Base-by-base conservation (phyloP, 2,329 filamentous ascomycete genomes). In the Pseudocercospora macadamiae region DNA sequence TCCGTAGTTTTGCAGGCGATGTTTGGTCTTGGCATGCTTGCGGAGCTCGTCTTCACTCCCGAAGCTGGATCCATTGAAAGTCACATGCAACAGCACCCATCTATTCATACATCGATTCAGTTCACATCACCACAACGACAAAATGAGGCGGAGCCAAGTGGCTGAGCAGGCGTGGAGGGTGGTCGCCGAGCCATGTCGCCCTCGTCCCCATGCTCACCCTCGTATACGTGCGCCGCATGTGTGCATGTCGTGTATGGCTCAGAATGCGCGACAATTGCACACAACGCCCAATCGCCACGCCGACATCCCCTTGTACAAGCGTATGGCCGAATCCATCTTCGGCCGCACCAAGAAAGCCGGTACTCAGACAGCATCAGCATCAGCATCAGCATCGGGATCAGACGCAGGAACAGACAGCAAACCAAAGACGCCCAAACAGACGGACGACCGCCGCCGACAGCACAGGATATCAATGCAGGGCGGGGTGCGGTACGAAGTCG, bases 81-180 rank as follows among this genome's bases (percentile, higher is more conserved):
- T n/a, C n/a, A n/a, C n/a, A n/a, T n/a, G n/a, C n/a, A n/a, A n/a
- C n/a, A n/a, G n/a, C n/a, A n/a, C n/a, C n/a, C n/a, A n/a, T n/a
- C n/a, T n/a, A n/a, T n/a, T n/a, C n/a, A n/a, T 45, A 14, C 44
- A 49, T 19, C 7, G 14, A 12, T 25, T 14, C 34, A 7, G 25
- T n/a, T 37, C n/a, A 10, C 19, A 42, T 23, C 28, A 56, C 30
- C 6, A 45, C 18, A n/a, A 45, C 51, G 45, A 44, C 55, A 58
- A 16, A n/a, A 69, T 70, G 68, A 60, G 61, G 16, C 36, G 61
- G 49, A 26, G 60, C 42, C 64, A 65, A 36, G 21, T 59, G 23
- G 62, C 68, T 42, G 60, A 66, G 55, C 67, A 66, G 65, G 70
- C 69, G 39, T 58, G 70, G 47, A 66, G 67, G 58, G 64, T 69